Evolutionary conservation across 768 basidiomycete genomes (phyloP).

Genomic region (Tulasnella calospora): DNA sequence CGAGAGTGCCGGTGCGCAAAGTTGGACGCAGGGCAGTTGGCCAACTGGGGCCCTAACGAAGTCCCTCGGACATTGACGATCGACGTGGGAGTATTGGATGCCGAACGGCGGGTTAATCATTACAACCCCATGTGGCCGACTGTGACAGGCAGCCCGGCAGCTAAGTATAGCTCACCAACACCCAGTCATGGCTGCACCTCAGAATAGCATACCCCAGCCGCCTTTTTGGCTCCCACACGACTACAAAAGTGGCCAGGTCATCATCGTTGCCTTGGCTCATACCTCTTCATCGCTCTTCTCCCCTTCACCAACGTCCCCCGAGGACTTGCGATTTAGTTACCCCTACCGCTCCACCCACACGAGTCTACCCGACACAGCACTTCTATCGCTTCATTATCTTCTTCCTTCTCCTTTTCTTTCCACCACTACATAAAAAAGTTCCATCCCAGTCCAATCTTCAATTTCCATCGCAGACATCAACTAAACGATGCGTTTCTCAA

Average conservation of each 20-base stretch:
- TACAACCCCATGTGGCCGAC: background rate
- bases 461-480: background rate
- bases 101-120: background rate
- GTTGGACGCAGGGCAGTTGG: background rate
- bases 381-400: background rate
- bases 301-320: background rate
- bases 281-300: background rate
- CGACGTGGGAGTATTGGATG: background rate
- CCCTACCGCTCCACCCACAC: background rate
- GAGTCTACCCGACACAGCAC: background rate
- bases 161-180: background rate
- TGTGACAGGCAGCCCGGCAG: background rate
- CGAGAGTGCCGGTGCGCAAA: background rate
- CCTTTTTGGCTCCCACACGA: background rate
- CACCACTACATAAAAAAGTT: background rate
- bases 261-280: background rate
- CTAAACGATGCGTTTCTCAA: background rate
- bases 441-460: background rate
- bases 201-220: background rate
- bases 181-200: conserved; percentile 1
- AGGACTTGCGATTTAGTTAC: conserved; percentile 4
- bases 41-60: background rate
- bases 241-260: conserved; percentile 7
- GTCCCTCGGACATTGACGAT: background rate
- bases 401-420: background rate